Percentiles rank a stretch among this genome's conserved stretches.
phyloP scores from a whole-genome alignment of 2,329 filamentous ascomycete genomes.

The Pestalotiopsis sp. region DNA sequence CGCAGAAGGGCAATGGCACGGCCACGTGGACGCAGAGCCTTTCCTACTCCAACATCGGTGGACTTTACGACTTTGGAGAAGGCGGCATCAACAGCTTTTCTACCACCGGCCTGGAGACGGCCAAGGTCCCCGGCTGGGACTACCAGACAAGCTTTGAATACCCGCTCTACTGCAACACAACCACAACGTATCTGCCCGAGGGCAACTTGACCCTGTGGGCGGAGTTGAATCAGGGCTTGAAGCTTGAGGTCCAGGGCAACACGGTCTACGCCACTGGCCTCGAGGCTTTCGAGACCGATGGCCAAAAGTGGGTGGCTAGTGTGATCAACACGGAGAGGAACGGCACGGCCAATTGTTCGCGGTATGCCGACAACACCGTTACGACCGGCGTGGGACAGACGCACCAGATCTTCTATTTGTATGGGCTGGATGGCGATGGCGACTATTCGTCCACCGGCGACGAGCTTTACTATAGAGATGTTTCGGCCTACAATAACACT shows the following conservation, averaged over 20 bases:
- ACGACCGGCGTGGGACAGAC: slow-evolving; percentile 56
- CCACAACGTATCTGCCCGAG: slow-evolving; percentile 40
- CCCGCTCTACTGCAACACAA: slow-evolving; percentile 59
- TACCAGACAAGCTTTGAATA: slow-evolving; percentile 53
- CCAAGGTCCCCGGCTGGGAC: slow-evolving; percentile 25
- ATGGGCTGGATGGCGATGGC: slow-evolving; percentile 36
- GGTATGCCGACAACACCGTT: slow-evolving; percentile 42
- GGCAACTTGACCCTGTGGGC: slow-evolving; percentile 48
- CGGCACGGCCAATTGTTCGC: slow-evolving; percentile 57
- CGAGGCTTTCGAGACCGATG: slow-evolving; percentile 48
- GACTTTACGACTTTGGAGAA: slow-evolving; percentile 26
- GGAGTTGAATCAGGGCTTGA: slow-evolving; percentile 40
- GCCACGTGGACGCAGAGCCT: slow-evolving; percentile 59
- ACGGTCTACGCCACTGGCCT: slow-evolving; percentile 58
- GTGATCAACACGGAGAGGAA: slow-evolving; percentile 52
- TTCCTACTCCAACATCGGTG: slow-evolving; percentile 54
- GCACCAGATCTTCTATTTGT: slow-evolving; percentile 56
- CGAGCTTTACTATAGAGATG: slow-evolving; percentile 58
- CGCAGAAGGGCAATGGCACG: slow-evolving; percentile 41
- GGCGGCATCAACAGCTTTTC: slow-evolving; percentile 30
- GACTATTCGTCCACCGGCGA: slow-evolving; percentile 22
- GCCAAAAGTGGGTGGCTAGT: slow-evolving; percentile 24
- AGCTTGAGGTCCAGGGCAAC: slow-evolving; percentile 36
- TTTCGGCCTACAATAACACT: slow-evolving; percentile 36
- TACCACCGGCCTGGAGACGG: slow-evolving; percentile 44